Percentiles rank a stretch among this genome's conserved stretches.
Conservation (phyloP, 139 green algal genomes). For the Tetraselmis chui region DNA sequence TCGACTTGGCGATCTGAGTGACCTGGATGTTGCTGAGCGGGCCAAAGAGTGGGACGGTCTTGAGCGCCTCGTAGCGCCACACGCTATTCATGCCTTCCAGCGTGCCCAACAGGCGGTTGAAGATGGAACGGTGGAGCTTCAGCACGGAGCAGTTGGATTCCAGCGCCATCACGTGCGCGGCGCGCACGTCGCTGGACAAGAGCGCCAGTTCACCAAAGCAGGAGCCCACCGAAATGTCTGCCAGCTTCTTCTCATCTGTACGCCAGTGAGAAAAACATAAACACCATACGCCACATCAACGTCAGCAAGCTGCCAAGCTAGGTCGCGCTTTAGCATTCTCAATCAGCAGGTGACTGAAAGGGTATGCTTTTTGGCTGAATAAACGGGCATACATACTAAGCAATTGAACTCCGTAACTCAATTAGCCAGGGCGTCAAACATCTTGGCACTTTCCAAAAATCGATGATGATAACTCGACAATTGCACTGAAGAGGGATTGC, state of each 20-base stretch:
- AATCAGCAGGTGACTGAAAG: too few species aligned
- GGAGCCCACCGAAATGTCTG: conserved; percentile 52
- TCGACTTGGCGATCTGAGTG: conserved; percentile 1
- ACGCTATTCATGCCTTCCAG: conserved; percentile 65
- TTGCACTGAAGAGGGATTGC: not conserved
- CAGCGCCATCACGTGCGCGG: not conserved
- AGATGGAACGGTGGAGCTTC: conserved; percentile 54
- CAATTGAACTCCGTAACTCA: too few species aligned
- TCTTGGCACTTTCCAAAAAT: too few species aligned
- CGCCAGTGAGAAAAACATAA: conserved; percentile 12
- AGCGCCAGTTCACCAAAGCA: conserved; percentile 90
- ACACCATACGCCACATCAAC: too few species aligned
- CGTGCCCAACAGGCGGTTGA: conserved; percentile 55
- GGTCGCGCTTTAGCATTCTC: too few species aligned
- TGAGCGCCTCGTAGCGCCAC: conserved; percentile 79
- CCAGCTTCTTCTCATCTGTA: conserved; percentile 32
- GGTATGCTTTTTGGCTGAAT: not conserved
- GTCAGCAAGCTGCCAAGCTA: too few species aligned
- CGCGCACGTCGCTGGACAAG: conserved; percentile 35
- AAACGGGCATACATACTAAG: too few species aligned
- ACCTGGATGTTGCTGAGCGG: conserved; percentile 33
- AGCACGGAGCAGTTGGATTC: conserved; percentile 26
- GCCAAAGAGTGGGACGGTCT: conserved; percentile 49
- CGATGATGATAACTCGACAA: too few species aligned
- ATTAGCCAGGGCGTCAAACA: too few species aligned